These are phyloP conservation scores for Ormosia semicastrata DNA, from an alignment of 306 rosid species.

Conservation along the genomic window DNA sequence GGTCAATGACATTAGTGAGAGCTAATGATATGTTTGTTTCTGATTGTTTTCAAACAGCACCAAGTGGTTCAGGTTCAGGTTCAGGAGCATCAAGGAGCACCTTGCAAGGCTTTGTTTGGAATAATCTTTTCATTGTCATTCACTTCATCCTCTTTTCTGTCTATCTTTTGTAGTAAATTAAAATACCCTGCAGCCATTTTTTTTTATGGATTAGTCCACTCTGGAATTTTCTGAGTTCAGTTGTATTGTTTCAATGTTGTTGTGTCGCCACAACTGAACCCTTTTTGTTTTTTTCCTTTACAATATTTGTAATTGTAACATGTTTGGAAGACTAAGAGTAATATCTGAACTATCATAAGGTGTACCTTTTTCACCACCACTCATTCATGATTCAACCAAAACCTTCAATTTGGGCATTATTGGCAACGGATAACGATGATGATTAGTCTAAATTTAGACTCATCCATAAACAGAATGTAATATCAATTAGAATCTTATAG, in stretches of 20 bases:
- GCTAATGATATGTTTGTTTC: background rate
- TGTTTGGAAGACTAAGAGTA: conserved; percentile 24
- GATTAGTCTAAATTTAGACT: background rate
- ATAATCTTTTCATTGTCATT: conserved; percentile 37
- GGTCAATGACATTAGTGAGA: background rate
- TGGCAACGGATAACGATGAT: background rate
- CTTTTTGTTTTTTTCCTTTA: background rate
- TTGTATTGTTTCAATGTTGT: conserved; percentile 1
- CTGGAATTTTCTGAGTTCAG: conserved; percentile 13
- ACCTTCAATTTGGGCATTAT: background rate
- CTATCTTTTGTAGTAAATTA: conserved; percentile 27
- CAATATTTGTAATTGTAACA: conserved; percentile 5
- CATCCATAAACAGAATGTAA: background rate
- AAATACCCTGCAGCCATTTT: background rate
- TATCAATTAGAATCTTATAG: background rate
- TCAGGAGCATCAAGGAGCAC: conserved; percentile 43
- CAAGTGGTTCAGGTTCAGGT: conserved; percentile 17
- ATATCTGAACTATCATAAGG: background rate
- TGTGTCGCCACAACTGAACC: background rate
- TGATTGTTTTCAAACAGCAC: conserved; percentile 38
- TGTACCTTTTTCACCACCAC: background rate
- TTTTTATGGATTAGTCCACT: background rate
- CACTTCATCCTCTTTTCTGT: conserved; percentile 35
- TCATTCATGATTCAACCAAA: background rate
- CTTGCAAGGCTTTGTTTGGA: conserved; percentile 44